Conservation (phyloP, 1,284 basidiomycete genomes). For the Puccinia horiana region DNA sequence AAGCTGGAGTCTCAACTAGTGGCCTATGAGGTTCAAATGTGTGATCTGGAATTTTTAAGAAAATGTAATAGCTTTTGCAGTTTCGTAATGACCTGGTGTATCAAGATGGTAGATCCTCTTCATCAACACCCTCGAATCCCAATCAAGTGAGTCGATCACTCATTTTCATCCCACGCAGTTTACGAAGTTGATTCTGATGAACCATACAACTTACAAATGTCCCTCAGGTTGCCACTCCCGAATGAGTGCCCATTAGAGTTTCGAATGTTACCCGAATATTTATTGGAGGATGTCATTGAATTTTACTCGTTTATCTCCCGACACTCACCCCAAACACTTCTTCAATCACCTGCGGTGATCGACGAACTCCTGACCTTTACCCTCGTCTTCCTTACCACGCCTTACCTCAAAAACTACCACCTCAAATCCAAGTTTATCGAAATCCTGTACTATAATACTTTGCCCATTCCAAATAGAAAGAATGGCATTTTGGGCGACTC, state of each 20-base stretch:
- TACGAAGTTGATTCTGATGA: not conserved
- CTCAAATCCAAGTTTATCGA: constrained; percentile 96
- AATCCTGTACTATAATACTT: constrained; percentile 80
- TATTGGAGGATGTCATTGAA: constrained; percentile 90
- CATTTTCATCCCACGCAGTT: not conserved
- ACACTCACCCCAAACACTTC: constrained; percentile 40
- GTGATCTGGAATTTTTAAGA: constrained; percentile 80
- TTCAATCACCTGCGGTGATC: constrained; percentile 55
- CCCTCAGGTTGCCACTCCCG: constrained; percentile 75
- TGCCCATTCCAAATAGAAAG: constrained; percentile 73
- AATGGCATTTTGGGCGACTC: constrained; percentile 78
- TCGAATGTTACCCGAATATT: constrained; percentile 87
- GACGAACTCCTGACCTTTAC: constrained; percentile 85
- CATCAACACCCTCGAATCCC: constrained; percentile 72
- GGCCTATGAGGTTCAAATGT: constrained; percentile 79
- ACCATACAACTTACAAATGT: not conserved
- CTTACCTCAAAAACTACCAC: constrained; percentile 98
- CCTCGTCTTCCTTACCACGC: constrained; percentile 87
- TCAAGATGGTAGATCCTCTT: constrained; percentile 84
- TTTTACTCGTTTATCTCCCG: constrained; percentile 80
- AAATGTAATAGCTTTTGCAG: constrained; percentile 78
- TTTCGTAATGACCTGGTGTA: constrained; percentile 92
- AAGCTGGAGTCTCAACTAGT: constrained; percentile 63
- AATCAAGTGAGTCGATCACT: constrained; percentile 65
- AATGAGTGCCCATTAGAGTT: constrained; percentile 80